Evolutionary conservation across 169 alveolate genomes (phyloP), one percentile per base, ranked within the genome.

Genomic region (Plasmodium cynomolgi): DNA sequence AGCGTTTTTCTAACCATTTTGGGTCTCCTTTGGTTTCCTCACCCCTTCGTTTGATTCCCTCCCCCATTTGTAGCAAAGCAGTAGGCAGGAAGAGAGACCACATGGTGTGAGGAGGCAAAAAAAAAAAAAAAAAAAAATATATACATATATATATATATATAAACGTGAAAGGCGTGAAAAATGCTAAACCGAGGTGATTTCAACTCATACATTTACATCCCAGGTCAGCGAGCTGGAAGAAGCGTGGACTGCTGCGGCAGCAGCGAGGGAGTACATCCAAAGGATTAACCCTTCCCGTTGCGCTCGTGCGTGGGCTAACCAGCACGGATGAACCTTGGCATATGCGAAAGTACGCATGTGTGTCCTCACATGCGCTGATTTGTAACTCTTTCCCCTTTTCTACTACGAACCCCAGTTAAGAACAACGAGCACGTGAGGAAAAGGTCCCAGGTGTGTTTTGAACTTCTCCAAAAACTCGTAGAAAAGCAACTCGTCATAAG

Each of bases 361-460:
- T 84, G 56, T n/a, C 50, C 9, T 73, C 56, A 72, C 23, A 50
- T 33, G 81, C 17, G 5, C 37, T 68, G 8, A 68, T 68, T 68
- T 20, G 77, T 68, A 68, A 68, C 77, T 68, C 77, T 68, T 26
- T 23, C 31, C 5, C 37, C 37, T 23, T 68, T 29, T 68, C 77
- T 33, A 23, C 37, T 68, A 26, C 37, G 77, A 68, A 29, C 29
- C 68, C 17, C 84, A 88, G 94, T 88, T 39, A 79, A 58, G 50
- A 56, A 31, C 72, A 88, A 80, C 80, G 73, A 77, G 29, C 23
- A 17, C 33, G 31, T 80, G 72, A 71, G 23, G 39, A 77, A 71
- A 80, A 88, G 15, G n/a, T 77, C 77, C 29, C 62, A 88, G 75
- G 41, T 26, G 3, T 88, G 94, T 11, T 80, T 33, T 29, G 83